These are phyloP conservation scores for Penicillium sp. DNA, from an alignment of 2,329 filamentous ascomycete species.

Conservation along the genomic window DNA sequence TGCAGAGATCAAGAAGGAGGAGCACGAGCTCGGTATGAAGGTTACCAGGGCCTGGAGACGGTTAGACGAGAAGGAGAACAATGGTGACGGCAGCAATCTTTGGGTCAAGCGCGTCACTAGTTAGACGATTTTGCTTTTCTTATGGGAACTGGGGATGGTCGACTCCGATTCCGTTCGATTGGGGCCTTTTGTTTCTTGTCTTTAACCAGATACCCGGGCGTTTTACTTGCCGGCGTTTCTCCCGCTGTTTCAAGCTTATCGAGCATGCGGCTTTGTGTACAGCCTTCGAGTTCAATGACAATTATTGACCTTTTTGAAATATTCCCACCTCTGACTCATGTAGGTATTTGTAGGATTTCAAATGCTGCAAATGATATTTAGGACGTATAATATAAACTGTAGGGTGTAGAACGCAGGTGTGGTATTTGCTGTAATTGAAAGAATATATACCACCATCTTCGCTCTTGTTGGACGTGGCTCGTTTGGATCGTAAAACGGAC, in stretches of 20 bases:
- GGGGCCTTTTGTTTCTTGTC: neutral
- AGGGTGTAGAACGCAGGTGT: neutral
- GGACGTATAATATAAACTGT: neutral
- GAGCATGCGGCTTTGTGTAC: neutral
- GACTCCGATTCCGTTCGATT: neutral
- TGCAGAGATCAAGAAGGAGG: constrained; percentile 66
- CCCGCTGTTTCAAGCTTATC: neutral
- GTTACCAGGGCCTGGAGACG: constrained; percentile 71
- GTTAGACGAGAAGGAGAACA: constrained; percentile 56
- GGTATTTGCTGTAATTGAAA: constrained; percentile 4
- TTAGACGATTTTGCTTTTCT: constrained; percentile 33
- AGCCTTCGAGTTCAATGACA: neutral
- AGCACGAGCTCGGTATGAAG: constrained; percentile 72
- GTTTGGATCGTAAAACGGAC: constrained; percentile 20
- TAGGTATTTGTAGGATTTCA: neutral
- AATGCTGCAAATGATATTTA: neutral
- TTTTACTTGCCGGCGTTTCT: constrained; percentile 3
- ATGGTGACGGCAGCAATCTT: constrained; percentile 53
- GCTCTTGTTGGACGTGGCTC: constrained; percentile 20
- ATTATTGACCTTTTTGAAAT: neutral
- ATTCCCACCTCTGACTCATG: neutral
- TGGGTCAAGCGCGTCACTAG: constrained; percentile 75
- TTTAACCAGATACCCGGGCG: constrained; percentile 6
- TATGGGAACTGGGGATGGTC: neutral
- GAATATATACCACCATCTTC: constrained; percentile 3